Base-by-base conservation (phyloP, 768 basidiomycete species). In the Boletus pseudo-olivaceus region DNA sequence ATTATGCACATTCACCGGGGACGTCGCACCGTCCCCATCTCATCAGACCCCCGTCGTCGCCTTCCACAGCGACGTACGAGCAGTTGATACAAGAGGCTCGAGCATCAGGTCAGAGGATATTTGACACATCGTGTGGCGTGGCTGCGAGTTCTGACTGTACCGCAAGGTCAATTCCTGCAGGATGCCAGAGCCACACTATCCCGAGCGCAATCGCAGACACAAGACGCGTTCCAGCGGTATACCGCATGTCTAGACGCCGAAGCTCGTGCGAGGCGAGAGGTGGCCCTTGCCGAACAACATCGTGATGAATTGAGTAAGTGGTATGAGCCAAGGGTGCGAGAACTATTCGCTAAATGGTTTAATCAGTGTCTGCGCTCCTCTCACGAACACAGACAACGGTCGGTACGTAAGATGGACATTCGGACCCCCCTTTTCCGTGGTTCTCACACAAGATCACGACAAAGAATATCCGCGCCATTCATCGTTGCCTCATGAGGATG, bases 151-250 rank as follows among this genome's bases (percentile, higher is more conserved):
- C 50, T 60, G 56, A 62, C 52, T 38, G 51, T 51, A 19, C 37
- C 34, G 53, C 59, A 67, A 85, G 82, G 82, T 61, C 79, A 84
- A 76, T 79, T 79, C 56, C 74, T 89, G 42, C 81, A 83, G 67
- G 80, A 78, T 47, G 79, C 84, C 19, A 83, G 85, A 32, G 75
- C 76, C 44, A 75, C 82, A 5, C 73, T 87, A n/a, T 62, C 77
- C 41, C 78, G 85, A 41, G 83, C 85, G 20, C 85, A 85, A 63
- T 82, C 84, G 62, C 85, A 87, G 47, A 84, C 85, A 0, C 84
- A 88, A 61, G 87, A 88, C 40, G 80, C 85, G 4, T 86, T 88
- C 62, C 76, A 83, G 65, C 74, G 81, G 47, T 89, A 89, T 62
- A 88, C 82, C 11, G 76, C 81, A 11, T 87, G 82, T 69, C 73